Evolutionary conservation across 306 rosid genomes (phyloP).

Genomic region (Castanea crenata): DNA sequence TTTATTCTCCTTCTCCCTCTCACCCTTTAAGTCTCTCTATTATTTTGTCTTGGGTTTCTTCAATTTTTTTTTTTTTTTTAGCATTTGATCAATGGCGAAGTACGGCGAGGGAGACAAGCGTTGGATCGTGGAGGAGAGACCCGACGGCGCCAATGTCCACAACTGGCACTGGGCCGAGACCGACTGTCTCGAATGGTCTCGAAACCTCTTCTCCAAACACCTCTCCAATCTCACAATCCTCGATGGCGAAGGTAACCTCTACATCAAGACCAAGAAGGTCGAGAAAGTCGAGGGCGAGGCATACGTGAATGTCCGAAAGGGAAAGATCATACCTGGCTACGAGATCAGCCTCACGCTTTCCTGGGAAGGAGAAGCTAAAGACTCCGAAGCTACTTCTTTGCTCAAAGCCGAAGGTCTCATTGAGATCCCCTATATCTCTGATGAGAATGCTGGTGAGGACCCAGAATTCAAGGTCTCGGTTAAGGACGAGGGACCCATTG

Average conservation of each 20-base stretch:
- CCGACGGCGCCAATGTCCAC: conserved; percentile 95
- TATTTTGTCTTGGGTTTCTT: too few relatives aligned
- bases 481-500: conserved; percentile 76
- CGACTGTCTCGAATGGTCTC: conserved; percentile 86
- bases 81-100: conserved; percentile 51
- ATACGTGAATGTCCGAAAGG: conserved; percentile 86
- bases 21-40: too few relatives aligned
- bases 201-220: conserved; percentile 54
- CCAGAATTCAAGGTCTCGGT: conserved; percentile 76
- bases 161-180: conserved; percentile 99
- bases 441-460: conserved; percentile 95
- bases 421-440: conserved; percentile 86
- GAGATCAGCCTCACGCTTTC: conserved; percentile 61
- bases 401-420: conserved; percentile 74
- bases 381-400: conserved; percentile 48
- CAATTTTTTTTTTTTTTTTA: too few relatives aligned
- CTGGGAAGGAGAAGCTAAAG: conserved; percentile 91
- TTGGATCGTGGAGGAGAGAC: conserved; percentile 92
- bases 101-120: conserved; percentile 97
- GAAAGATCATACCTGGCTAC: conserved; percentile 89
- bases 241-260: conserved; percentile 63
- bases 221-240: conserved; percentile 61
- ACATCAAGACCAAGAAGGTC: conserved; percentile 50
- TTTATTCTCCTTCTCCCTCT: too few relatives aligned
- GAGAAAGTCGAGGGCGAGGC: conserved; percentile 82